Evolutionary conservation across 2,329 filamentous ascomycete genomes (phyloP).

Genomic region (Blumeria hordei): DNA sequence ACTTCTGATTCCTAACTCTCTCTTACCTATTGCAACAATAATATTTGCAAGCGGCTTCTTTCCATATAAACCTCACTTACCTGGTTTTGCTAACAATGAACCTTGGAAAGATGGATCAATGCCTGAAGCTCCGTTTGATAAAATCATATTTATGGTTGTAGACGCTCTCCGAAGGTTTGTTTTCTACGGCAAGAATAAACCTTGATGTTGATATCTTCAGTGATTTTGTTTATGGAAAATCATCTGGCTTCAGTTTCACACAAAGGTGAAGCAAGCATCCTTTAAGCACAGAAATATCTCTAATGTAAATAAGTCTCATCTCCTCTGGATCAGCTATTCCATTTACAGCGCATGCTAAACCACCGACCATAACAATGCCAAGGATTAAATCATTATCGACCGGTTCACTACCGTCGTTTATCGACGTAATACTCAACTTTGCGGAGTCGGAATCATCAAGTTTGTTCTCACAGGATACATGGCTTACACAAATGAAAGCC

Average conservation of each 20-base stretch:
- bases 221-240: slow-evolving; percentile 72
- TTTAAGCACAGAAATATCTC: neutral
- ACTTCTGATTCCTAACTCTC: slow-evolving; percentile 44
- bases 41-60: slow-evolving; percentile 85
- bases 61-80: slow-evolving; percentile 83
- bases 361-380: slow-evolving; percentile 95
- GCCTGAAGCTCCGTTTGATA: slow-evolving; percentile 56
- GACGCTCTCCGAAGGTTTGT: slow-evolving; percentile 70
- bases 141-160: slow-evolving; percentile 89
- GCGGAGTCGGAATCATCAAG: slow-evolving; percentile 83
- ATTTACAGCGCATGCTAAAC: slow-evolving; percentile 88
- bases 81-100: slow-evolving; percentile 51
- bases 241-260: slow-evolving; percentile 67
- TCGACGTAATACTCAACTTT: slow-evolving; percentile 91
- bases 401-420: slow-evolving; percentile 90
- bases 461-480: slow-evolving; percentile 73
- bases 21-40: slow-evolving; percentile 51
- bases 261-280: slow-evolving; percentile 40
- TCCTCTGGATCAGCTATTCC: slow-evolving; percentile 61
- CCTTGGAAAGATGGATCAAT: slow-evolving; percentile 22
- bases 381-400: slow-evolving; percentile 93
- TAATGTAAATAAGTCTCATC: slow-evolving; percentile 8
- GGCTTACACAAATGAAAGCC: slow-evolving; percentile 78
- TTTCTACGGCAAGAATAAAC: neutral
- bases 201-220: slow-evolving; percentile 22